Conservation (phyloP, 805 yeast genomes). For the Candida xyloterini region DNA sequence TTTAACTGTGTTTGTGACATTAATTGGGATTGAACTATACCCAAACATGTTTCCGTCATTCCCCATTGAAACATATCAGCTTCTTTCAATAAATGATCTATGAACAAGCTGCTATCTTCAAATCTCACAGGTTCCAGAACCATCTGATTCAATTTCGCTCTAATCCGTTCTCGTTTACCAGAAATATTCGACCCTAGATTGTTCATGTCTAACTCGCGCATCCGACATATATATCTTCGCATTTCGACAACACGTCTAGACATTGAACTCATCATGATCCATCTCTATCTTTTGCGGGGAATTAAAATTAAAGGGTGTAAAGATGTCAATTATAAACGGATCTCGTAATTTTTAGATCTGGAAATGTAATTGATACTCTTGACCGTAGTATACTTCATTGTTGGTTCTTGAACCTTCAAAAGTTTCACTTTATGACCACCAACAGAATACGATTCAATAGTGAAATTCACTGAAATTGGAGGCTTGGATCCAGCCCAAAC, state of each 20-base stretch:
- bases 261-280: too few species aligned
- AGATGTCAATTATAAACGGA: constrained; percentile 48
- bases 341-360: constrained; percentile 76
- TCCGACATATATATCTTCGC: neutral
- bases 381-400: constrained; percentile 58
- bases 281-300: too few species aligned
- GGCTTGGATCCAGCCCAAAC: constrained; percentile 70
- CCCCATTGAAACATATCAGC: neutral
- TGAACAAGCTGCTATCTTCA: neutral
- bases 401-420: constrained; percentile 58
- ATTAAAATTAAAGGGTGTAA: too few species aligned
- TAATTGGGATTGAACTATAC: neutral
- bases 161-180: neutral
- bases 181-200: too few species aligned
- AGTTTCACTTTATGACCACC: constrained; percentile 75
- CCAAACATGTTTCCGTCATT: neutral
- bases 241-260: too few species aligned
- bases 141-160: neutral
- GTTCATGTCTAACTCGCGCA: neutral
- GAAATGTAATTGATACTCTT: constrained; percentile 87
- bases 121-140: neutral
- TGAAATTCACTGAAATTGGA: constrained; percentile 69
- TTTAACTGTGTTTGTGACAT: neutral
- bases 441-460: constrained; percentile 68
- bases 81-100: neutral